Conservation (phyloP, 768 basidiomycete species). For the Hypholoma sublateritium region DNA sequence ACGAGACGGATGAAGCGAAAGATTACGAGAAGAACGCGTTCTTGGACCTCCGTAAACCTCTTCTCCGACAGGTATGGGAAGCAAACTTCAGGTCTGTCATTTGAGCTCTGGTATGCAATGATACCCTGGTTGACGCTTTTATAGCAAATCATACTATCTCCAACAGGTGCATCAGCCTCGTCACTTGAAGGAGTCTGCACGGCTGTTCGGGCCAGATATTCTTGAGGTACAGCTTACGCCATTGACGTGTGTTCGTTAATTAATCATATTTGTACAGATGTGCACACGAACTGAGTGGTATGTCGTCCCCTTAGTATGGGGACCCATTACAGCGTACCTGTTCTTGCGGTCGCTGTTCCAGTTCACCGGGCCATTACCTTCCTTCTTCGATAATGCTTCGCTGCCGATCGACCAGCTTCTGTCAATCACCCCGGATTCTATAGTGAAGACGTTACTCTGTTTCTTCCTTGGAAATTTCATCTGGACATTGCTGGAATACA, state of each 20-base stretch:
- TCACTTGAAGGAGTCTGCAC: constrained; percentile 79
- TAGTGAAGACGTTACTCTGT: constrained; percentile 57
- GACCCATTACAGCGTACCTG: constrained; percentile 80
- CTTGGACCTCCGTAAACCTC: constrained; percentile 83
- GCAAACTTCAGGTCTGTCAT: constrained; percentile 74
- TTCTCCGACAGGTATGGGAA: constrained; percentile 85
- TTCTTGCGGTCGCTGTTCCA: constrained; percentile 81
- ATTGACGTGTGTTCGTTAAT: constrained; percentile 6
- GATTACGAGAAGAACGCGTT: constrained; percentile 92
- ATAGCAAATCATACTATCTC: constrained; percentile 91
- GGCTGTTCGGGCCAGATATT: constrained; percentile 78
- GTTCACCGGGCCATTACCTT: constrained; percentile 70
- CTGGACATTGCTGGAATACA: constrained; percentile 95
- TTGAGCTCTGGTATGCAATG: not conserved
- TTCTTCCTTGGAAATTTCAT: constrained; percentile 85
- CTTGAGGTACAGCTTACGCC: constrained; percentile 62
- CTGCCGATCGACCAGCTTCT: constrained; percentile 52
- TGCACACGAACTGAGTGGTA: constrained; percentile 91
- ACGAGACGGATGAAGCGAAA: constrained; percentile 76
- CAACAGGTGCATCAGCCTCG: constrained; percentile 97
- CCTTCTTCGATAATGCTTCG: constrained; percentile 55
- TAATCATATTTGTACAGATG: constrained; percentile 39
- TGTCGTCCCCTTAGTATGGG: constrained; percentile 89
- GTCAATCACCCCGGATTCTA: constrained; percentile 48
- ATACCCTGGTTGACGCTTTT: constrained; percentile 6